Conservation (phyloP, 441 rosid genomes). For the Populus hybrid region DNA sequence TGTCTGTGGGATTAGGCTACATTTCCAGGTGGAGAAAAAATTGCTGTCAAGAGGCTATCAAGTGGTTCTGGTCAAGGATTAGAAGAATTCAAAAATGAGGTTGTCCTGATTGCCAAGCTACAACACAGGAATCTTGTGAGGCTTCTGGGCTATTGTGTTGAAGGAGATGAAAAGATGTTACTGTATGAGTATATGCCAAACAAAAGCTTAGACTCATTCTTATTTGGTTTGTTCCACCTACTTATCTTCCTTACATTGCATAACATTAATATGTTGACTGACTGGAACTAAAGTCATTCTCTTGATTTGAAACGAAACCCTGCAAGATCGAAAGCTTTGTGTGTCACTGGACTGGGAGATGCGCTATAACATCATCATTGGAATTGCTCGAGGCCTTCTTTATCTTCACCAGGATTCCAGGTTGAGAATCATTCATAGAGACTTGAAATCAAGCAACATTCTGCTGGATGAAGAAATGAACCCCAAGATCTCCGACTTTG, state of each 20-base stretch:
- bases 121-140: conserved; percentile 69
- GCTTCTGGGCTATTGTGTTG: conserved; percentile 54
- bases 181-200: conserved; percentile 57
- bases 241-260: background rate
- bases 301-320: conserved; percentile 2
- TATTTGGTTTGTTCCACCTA: conserved; percentile 38
- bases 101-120: conserved; percentile 56
- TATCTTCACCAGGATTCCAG: conserved; percentile 79
- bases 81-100: conserved; percentile 64
- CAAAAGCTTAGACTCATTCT: conserved; percentile 52
- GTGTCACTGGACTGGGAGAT: conserved; percentile 39
- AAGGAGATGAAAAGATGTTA: conserved; percentile 47
- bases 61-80: conserved; percentile 59
- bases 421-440: conserved; percentile 72
- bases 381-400: conserved; percentile 57
- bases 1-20: conserved; percentile 31
- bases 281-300: background rate
- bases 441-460: conserved; percentile 73
- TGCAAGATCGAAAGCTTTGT: conserved; percentile 38
- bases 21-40: conserved; percentile 53
- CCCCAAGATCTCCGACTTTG: conserved; percentile 80
- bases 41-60: conserved; percentile 56
- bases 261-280: background rate
- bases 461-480: conserved; percentile 73
- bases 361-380: conserved; percentile 46